These are phyloP conservation scores for Onygenales sp. DNA, from an alignment of 2,329 filamentous ascomycete species.

Conservation along the genomic window DNA sequence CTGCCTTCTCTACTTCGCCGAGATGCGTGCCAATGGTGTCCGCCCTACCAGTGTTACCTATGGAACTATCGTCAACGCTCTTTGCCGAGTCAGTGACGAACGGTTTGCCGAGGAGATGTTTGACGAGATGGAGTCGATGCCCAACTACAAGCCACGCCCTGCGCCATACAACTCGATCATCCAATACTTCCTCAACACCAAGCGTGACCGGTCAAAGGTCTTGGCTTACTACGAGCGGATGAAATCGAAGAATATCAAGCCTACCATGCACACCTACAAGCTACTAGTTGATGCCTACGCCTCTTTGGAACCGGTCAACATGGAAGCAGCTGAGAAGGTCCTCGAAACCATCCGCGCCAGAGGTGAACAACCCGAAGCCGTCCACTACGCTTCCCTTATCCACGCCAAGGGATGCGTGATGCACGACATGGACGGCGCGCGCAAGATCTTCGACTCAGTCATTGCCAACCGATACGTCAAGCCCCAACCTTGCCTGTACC, in stretches of 20 bases:
- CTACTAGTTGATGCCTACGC: conserved; percentile 92
- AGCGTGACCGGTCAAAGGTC: conserved; percentile 91
- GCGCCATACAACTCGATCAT: conserved; percentile 99
- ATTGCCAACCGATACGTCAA: conserved; percentile 57
- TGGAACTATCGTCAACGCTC: conserved; percentile 93
- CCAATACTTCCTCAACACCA: conserved; percentile 97
- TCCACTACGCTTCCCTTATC: conserved; percentile 92
- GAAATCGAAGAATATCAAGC: conserved; percentile 74
- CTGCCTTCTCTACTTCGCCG: conserved; percentile 93
- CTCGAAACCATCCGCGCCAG: conserved; percentile 66
- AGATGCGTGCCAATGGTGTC: conserved; percentile 89
- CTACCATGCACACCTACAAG: conserved; percentile 95
- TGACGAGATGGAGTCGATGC: conserved; percentile 97
- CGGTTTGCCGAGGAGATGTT: conserved; percentile 97
- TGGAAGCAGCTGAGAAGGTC: conserved; percentile 76
- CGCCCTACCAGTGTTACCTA: conserved; percentile 97
- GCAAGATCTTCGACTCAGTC: conserved; percentile 71
- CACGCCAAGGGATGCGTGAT: conserved; percentile 91
- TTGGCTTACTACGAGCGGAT: conserved; percentile 92
- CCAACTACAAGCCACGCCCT: conserved; percentile 95
- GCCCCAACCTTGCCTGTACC: conserved; percentile 79
- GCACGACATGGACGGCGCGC: conserved; percentile 80
- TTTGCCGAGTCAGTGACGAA: conserved; percentile 94
- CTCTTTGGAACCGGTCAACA: conserved; percentile 83
- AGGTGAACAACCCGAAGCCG: conserved; percentile 72